Evolutionary conservation across 768 basidiomycete species (phyloP).

Genomic region (Tephrocybe sp.): DNA sequence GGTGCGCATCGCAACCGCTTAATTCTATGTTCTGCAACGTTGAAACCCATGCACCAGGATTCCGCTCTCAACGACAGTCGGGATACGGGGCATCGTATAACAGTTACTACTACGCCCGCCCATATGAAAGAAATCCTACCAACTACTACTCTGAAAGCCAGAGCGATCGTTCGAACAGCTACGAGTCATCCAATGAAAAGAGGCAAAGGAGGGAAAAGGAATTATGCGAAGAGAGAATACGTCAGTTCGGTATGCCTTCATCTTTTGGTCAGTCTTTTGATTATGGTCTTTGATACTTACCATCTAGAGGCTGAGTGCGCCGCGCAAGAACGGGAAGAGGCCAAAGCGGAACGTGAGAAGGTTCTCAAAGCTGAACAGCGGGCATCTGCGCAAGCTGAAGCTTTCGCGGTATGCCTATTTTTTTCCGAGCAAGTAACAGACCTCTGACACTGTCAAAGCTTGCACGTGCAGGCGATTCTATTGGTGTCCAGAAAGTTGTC

Average conservation of each 20-base stretch:
- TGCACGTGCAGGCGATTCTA: conserved; percentile 25
- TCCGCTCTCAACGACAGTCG: conserved; percentile 25
- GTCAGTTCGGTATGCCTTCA: conserved; percentile 30
- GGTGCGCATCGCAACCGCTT: conserved; percentile 20
- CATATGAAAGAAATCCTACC: conserved; percentile 9
- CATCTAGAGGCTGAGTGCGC: conserved; percentile 31
- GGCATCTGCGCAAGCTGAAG: conserved; percentile 24
- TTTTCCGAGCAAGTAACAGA: background rate
- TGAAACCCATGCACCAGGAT: conserved; percentile 21
- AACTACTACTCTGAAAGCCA: conserved; percentile 23
- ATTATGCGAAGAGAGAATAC: conserved; percentile 30
- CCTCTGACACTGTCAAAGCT: conserved; percentile 15
- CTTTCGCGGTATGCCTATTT: conserved; percentile 25
- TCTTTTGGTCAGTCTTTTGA: background rate
- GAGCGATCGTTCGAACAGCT: background rate
- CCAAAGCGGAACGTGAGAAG: conserved; percentile 23
- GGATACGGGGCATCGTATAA: background rate
- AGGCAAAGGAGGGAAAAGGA: conserved; percentile 24
- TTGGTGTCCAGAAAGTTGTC: conserved; percentile 25
- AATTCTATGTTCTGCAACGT: background rate
- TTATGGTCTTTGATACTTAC: background rate
- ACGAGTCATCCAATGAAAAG: background rate
- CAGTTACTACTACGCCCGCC: conserved; percentile 6
- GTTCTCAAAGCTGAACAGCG: conserved; percentile 23
- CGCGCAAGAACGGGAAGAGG: conserved; percentile 29